These are phyloP conservation scores for Paramarasmius palmivorus DNA, from an alignment of 1,284 basidiomycete genomes.

Conservation along the genomic window DNA sequence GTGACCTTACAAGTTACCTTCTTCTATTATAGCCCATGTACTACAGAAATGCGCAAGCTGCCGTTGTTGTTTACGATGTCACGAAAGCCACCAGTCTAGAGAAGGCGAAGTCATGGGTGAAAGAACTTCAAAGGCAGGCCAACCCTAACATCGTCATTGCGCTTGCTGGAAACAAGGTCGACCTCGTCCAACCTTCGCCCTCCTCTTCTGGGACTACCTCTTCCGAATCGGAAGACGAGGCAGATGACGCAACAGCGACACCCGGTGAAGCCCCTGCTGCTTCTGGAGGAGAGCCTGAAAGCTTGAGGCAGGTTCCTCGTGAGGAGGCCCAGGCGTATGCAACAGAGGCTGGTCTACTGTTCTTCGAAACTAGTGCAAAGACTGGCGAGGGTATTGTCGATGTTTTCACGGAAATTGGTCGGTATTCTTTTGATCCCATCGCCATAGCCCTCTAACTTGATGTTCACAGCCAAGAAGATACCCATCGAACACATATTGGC, in stretches of 20 bases:
- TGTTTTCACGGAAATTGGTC: slow-evolving; percentile 98
- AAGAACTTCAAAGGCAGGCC: slow-evolving; percentile 98
- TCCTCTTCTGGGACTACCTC: slow-evolving; percentile 52
- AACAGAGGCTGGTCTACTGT: slow-evolving; percentile 87
- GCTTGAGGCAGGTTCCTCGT: slow-evolving; percentile 82
- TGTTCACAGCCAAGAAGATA: slow-evolving; percentile 84
- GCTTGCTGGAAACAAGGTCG: slow-evolving; percentile 94
- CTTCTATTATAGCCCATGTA: slow-evolving; percentile 80
- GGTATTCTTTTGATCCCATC: slow-evolving; percentile 16
- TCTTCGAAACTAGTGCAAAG: slow-evolving; percentile 99
- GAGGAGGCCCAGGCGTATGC: slow-evolving; percentile 98
- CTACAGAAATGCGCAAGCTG: slow-evolving; percentile 98
- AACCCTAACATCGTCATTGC: slow-evolving; percentile 99
- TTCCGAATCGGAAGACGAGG: slow-evolving; percentile 76
- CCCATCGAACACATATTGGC: slow-evolving; percentile 92
- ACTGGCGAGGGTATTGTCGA: slow-evolving; percentile 96
- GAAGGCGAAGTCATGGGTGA: slow-evolving; percentile 99
- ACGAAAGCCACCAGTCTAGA: slow-evolving; percentile 94
- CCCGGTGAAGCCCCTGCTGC: slow-evolving; percentile 65
- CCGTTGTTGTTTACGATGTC: slow-evolving; percentile 97
- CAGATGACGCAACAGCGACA: slow-evolving; percentile 85
- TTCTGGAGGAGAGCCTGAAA: slow-evolving; percentile 60
- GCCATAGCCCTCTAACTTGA: slow-evolving; percentile 8
- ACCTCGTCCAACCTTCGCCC: slow-evolving; percentile 78
- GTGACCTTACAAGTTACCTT: slow-evolving; percentile 15